Conservation (phyloP, 2,329 filamentous ascomycete genomes). For the Trichocomaceae sp. region DNA sequence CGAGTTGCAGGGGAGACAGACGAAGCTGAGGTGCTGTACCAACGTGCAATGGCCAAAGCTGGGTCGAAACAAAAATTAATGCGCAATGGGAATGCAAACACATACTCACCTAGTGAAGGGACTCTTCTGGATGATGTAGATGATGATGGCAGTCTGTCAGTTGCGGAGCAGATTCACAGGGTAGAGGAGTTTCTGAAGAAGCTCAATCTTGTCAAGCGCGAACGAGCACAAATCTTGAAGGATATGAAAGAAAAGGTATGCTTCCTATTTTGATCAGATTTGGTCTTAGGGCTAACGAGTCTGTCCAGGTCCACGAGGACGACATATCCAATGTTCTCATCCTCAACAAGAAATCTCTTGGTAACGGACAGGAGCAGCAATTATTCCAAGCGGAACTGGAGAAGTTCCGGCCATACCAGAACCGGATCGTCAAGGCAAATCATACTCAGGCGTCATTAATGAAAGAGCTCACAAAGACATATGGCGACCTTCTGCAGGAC, state of each 20-base stretch:
- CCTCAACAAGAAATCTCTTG: slow-evolving; percentile 92
- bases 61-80: slow-evolving; percentile 56
- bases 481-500: slow-evolving; percentile 84
- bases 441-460: slow-evolving; percentile 92
- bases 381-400: slow-evolving; percentile 95
- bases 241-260: slow-evolving; percentile 94
- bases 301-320: slow-evolving; percentile 78
- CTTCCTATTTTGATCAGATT: background rate
- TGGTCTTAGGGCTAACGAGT: background rate
- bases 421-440: slow-evolving; percentile 80
- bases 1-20: slow-evolving; percentile 77
- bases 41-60: slow-evolving; percentile 73
- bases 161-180: slow-evolving; percentile 78
- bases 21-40: slow-evolving; percentile 82
- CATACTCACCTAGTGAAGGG: slow-evolving; percentile 55
- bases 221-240: slow-evolving; percentile 85
- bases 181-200: slow-evolving; percentile 90
- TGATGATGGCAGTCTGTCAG: slow-evolving; percentile 68
- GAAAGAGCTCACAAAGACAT: slow-evolving; percentile 85
- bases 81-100: slow-evolving; percentile 53
- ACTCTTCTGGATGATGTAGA: slow-evolving; percentile 91
- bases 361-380: slow-evolving; percentile 75
- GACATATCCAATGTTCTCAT: slow-evolving; percentile 97
- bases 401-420: slow-evolving; percentile 92
- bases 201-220: slow-evolving; percentile 83